A percentile compares a stretch with the other conserved stretches of the same genome.
These are phyloP conservation scores for Leccinum sublutescens DNA, from an alignment of 768 basidiomycete genomes.

Conservation along the genomic window DNA sequence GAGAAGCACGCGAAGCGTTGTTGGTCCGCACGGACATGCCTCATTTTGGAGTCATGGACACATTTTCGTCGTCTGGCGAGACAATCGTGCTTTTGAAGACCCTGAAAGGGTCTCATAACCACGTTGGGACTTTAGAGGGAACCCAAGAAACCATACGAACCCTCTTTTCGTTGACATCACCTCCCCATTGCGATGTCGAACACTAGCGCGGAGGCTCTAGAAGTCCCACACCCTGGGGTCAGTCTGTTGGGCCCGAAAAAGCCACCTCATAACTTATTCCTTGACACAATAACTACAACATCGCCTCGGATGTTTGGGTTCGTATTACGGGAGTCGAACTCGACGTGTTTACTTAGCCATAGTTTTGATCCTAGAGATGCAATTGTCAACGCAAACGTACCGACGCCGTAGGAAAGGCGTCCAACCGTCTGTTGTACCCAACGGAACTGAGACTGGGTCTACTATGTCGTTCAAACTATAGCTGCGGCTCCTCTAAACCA, in stretches of 20 bases:
- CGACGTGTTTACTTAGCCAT: neutral
- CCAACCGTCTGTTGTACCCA: neutral
- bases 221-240: neutral
- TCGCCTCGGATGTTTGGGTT: neutral
- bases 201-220: neutral
- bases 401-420: neutral
- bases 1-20: conserved; percentile 40
- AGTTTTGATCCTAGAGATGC: neutral
- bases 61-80: conserved; percentile 45
- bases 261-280: neutral
- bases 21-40: conserved; percentile 46
- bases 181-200: neutral
- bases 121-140: conserved; percentile 60
- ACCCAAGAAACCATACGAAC: conserved; percentile 59
- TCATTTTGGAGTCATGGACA: conserved; percentile 51
- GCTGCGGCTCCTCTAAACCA: neutral
- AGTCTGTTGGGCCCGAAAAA: neutral
- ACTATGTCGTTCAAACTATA: too few species aligned
- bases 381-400: neutral
- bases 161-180: conserved; percentile 21
- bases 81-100: conserved; percentile 60
- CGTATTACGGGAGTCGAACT: neutral
- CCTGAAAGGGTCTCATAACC: conserved; percentile 55
- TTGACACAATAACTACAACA: neutral
- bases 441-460: too few species aligned